phyloP scores from a whole-genome alignment of 805 yeast genomes.

The Yarrowia sp. region DNA sequence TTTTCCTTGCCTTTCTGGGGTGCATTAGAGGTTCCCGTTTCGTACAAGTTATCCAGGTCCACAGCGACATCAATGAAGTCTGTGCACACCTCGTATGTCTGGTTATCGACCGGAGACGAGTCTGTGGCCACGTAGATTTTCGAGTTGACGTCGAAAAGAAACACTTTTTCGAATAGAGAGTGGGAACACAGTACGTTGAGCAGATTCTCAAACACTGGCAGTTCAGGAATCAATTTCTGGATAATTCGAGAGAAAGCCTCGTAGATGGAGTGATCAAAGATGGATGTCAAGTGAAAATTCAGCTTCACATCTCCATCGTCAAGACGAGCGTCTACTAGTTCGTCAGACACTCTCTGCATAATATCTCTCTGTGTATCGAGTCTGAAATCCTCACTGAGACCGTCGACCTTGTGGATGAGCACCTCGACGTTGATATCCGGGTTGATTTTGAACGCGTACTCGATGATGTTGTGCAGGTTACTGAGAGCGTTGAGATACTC shows the following conservation, averaged over 20 bases:
- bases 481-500: conserved; percentile 92
- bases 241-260: conserved; percentile 95
- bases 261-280: conserved; percentile 93
- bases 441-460: conserved; percentile 82
- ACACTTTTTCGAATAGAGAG: conserved; percentile 90
- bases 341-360: conserved; percentile 95
- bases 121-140: conserved; percentile 96
- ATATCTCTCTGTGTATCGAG: conserved; percentile 95
- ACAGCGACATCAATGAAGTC: conserved; percentile 95
- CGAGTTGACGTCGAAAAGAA: conserved; percentile 87
- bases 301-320: conserved; percentile 80
- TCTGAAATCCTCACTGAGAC: conserved; percentile 90
- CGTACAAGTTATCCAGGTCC: conserved; percentile 66
- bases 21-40: conserved; percentile 22
- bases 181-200: conserved; percentile 88
- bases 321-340: conserved; percentile 82
- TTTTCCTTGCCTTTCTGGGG: conserved; percentile 40
- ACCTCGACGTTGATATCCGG: conserved; percentile 90
- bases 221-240: conserved; percentile 86
- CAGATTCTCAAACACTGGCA: conserved; percentile 86
- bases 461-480: conserved; percentile 84
- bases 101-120: conserved; percentile 92
- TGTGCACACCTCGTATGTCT: conserved; percentile 95
- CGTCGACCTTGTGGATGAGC: conserved; percentile 94
- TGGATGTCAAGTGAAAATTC: conserved; percentile 88